phyloP scores from a whole-genome alignment of 1,139 yeast genomes.

The Geotrichum restrictum region DNA sequence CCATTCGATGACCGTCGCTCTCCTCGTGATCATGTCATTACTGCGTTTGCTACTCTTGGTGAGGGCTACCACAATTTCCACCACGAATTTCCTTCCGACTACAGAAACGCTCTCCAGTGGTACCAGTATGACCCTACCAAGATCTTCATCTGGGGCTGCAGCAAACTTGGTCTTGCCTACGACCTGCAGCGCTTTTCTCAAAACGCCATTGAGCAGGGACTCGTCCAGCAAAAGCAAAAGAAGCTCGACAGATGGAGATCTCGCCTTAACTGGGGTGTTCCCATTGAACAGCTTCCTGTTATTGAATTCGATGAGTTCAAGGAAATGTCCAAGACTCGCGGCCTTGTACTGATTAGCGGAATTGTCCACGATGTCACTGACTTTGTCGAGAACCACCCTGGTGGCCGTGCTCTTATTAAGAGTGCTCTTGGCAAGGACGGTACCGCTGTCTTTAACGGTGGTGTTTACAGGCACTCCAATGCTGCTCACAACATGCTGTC shows the following conservation, averaged over 20 bases:
- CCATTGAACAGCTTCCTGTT: slow-evolving; percentile 77
- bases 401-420: slow-evolving; percentile 85
- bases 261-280: slow-evolving; percentile 88
- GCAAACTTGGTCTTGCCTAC: slow-evolving; percentile 80
- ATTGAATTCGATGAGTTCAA: slow-evolving; percentile 85
- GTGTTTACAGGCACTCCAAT: slow-evolving; percentile 92
- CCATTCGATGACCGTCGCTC: slow-evolving; percentile 98
- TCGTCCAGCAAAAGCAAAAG: slow-evolving; percentile 95
- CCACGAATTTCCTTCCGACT: slow-evolving; percentile 98
- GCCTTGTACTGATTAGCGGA: slow-evolving; percentile 81
- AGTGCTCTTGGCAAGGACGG: slow-evolving; percentile 95
- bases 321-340: slow-evolving; percentile 56
- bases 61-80: slow-evolving; percentile 99
- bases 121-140: slow-evolving; percentile 98
- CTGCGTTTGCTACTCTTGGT: slow-evolving; percentile 94
- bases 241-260: slow-evolving; percentile 78
- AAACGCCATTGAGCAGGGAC: slow-evolving; percentile 94
- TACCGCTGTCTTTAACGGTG: slow-evolving; percentile 95
- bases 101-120: slow-evolving; percentile 97
- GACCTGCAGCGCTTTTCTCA: slow-evolving; percentile 90
- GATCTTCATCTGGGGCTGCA: slow-evolving; percentile 63
- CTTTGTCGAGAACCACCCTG: slow-evolving; percentile 92
- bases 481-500: slow-evolving; percentile 96
- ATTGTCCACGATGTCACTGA: slow-evolving; percentile 87
- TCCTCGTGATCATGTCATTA: slow-evolving; percentile 90